Evolutionary conservation across 2,329 filamentous ascomycete genomes (phyloP), one percentile per base, ranked within the genome.

Genomic region (Lachnellula hyalina): DNA sequence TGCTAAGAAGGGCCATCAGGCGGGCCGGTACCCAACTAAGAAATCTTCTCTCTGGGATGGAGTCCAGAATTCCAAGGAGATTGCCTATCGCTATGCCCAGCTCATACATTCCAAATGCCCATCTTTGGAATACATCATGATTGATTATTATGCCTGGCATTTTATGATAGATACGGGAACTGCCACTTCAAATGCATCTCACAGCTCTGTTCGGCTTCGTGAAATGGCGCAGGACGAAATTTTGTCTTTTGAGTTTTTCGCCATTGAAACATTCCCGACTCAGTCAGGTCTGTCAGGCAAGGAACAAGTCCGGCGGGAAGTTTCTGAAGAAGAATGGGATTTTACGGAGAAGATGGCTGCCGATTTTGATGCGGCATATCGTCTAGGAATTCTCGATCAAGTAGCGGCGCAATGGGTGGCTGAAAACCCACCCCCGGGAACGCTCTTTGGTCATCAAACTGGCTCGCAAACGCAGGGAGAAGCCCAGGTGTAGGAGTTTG

Each of bases 121-220:
- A n/a, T 42, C 49, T 14, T 25, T 61, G 21, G 49, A 54, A 45
- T 61, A 48, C 23, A 51, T 60, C 19, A 35, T 49, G 11, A 57
- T 59, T 17, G 45, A 34, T 5, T 7, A 36, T 12, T 53, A 36
- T 21, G 36, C 52, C n/a, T 61, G 57, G 59, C 51, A 56, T 15
- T 44, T 44, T 4, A 44, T 44, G 7, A 12, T 3, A 21, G 11
- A 44, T 4, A 5, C 11, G 11, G 17, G 17, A 19, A 23, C 11
- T 2, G n/a, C 41, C 41, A 2, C 6, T 3, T 6, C n/a, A 21
- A 21, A 44, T 23, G 11, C 21, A 17, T 44, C 19, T 17, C 41
- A 12, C 3, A 44, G 41, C 41, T 3, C 41, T 2, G 21, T 44
- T 4, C 17, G n/a, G 7, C 7, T 44, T 7, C 41, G 41, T 5